These are phyloP conservation scores for Byssothecium circinans DNA, from an alignment of 2,329 filamentous ascomycete genomes.

Conservation along the genomic window DNA sequence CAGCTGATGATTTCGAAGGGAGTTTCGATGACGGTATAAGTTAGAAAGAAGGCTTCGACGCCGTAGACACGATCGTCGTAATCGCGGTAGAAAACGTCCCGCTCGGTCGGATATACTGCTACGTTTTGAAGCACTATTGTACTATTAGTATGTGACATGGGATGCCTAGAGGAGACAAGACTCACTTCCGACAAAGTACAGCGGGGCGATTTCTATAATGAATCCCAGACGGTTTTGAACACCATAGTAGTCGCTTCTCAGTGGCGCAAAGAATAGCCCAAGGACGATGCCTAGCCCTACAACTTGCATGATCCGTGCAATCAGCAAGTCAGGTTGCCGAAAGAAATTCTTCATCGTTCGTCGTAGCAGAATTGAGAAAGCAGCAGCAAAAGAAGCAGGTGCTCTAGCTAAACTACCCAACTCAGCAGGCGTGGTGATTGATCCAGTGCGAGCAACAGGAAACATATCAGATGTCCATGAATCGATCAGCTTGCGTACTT, in stretches of 20 bases:
- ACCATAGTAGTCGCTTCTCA: conserved; percentile 68
- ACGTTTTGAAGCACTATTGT: conserved; percentile 70
- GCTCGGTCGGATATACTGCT: conserved; percentile 70
- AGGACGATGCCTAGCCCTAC: conserved; percentile 41
- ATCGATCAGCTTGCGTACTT: conserved; percentile 63
- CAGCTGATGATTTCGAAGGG: conserved; percentile 70
- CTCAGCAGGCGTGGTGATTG: conserved; percentile 68
- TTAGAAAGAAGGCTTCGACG: conserved; percentile 69
- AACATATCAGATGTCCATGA: conserved; percentile 54
- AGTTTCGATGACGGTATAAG: conserved; percentile 70
- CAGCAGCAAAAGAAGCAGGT: conserved; percentile 61
- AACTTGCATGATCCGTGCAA: conserved; percentile 44
- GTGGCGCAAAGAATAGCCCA: conserved; percentile 64
- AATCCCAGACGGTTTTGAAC: conserved; percentile 76
- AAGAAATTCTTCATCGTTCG: conserved; percentile 66
- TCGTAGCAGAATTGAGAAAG: conserved; percentile 68
- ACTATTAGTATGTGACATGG: conserved; percentile 3
- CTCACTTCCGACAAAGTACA: conserved; percentile 69
- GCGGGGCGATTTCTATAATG: conserved; percentile 69
- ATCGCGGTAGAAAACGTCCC: conserved; percentile 77
- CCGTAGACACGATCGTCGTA: conserved; percentile 73
- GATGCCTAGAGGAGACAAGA: not conserved
- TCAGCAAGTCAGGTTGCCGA: conserved; percentile 41
- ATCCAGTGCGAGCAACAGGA: conserved; percentile 24
- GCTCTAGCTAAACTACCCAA: conserved; percentile 68